Base-by-base conservation (phyloP, 148 eudicot genomes). In the Dianthus caryophyllus region DNA sequence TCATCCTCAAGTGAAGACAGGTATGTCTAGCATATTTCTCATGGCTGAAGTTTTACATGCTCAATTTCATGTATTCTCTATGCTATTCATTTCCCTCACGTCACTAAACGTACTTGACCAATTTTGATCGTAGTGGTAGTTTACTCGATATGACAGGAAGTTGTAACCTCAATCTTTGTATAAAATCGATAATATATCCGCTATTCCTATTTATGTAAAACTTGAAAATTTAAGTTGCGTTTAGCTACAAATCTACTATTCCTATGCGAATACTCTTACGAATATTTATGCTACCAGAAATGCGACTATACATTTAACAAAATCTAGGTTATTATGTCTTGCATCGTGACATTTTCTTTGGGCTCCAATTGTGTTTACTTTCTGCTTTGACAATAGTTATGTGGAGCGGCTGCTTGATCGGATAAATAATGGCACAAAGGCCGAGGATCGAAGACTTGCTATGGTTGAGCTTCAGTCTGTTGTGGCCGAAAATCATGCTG, bases 361-460 rank as follows among this genome's bases (percentile, higher is more conserved):
- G 5, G 47, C 22, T 71, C 4, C 11, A 44, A 43, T 59, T 71
- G 67, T 22, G 49, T 30, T 12, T n/a, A 33, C 30, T 67, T 41
- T 51, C 50, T 70, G 50, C 56, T 60, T 51, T 55, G 59, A 24
- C 49, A 3, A 70, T 73, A 94, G 99, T 71, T 94, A 94, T 74
- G 97, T 94, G 46, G 97, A 90, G 78, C 88, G 99, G 77, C 80
- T 94, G 77, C 96, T 94, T 61, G 97, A 94, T 77, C 96, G 97
- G 49, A 83, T 94, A 66, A 90, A 88, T 75, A 94, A 90, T 77
- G 96, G 99, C 72, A 82, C 79, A 53, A 79, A 88, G 78, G 82
- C 90, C 22, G 97, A 90, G 76, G 99, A 94, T 69, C 83, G 96
- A 73, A 90, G 99, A 83, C 78, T 67, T 75, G 96, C 97, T 44